These are phyloP conservation scores for Lichtheimia corymbifera DNA, from an alignment of 371 early-diverging fungal species.

Conservation along the genomic window DNA sequence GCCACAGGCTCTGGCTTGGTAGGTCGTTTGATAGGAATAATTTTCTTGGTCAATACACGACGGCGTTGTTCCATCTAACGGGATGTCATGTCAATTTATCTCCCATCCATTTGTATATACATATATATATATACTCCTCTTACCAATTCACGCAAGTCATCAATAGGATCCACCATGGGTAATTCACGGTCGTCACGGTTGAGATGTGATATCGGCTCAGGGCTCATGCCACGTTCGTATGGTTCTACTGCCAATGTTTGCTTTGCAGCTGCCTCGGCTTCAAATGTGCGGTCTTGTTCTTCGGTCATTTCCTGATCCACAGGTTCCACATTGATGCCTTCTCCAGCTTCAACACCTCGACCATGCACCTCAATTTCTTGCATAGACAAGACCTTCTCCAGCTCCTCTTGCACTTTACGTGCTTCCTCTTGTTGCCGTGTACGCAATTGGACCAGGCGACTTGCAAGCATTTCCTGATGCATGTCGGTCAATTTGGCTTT, in stretches of 20 bases:
- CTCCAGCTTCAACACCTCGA: constrained; percentile 46
- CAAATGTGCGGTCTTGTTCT: constrained; percentile 40
- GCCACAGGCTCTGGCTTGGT: constrained; percentile 21
- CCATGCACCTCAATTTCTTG: constrained; percentile 52
- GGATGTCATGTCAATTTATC: background rate
- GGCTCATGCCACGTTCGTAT: constrained; percentile 70
- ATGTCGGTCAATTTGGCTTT: constrained; percentile 73
- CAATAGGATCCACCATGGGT: constrained; percentile 61
- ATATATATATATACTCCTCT: background rate
- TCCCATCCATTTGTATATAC: background rate
- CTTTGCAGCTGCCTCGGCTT: constrained; percentile 14
- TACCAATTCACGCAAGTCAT: constrained; percentile 66
- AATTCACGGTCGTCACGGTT: constrained; percentile 57
- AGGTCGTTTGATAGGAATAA: constrained; percentile 51
- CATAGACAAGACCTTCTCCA: constrained; percentile 60
- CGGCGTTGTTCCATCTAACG: constrained; percentile 59
- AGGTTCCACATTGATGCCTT: constrained; percentile 46
- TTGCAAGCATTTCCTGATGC: constrained; percentile 73
- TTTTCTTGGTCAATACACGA: constrained; percentile 55
- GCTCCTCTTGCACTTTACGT: constrained; percentile 66
- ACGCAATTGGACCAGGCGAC: constrained; percentile 72
- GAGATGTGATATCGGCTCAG: constrained; percentile 54
- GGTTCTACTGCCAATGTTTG: constrained; percentile 28
- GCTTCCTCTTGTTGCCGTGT: constrained; percentile 66
- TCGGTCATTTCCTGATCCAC: constrained; percentile 46